Evolutionary conservation across 495 filamentous ascomycete species (phyloP).

Genomic region (Xylaria acuta): DNA sequence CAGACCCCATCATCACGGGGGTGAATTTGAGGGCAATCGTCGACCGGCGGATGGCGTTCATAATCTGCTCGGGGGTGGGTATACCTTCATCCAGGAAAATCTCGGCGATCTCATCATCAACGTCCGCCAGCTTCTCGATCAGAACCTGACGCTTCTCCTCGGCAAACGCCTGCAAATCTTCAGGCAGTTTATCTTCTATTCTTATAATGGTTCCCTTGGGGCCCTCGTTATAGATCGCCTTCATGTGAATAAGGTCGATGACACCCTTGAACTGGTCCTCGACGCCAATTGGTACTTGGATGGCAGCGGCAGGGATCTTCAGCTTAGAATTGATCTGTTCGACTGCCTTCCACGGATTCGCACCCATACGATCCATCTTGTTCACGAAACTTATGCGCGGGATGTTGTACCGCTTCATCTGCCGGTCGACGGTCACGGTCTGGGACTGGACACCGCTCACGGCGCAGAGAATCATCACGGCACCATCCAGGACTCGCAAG

Average conservation of each 20-base stretch:
- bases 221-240: conserved; percentile 89
- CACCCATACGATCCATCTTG: conserved; percentile 99
- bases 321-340: conserved; percentile 97
- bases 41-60: conserved; percentile 84
- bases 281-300: conserved; percentile 93
- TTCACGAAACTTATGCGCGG: conserved; percentile 96
- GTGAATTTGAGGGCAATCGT: conserved; percentile 91
- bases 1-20: conserved; percentile 95
- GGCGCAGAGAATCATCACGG: conserved; percentile 98
- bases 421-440: conserved; percentile 96
- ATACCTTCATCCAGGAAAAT: conserved; percentile 87
- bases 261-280: conserved; percentile 95
- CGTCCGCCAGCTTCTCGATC: conserved; percentile 95
- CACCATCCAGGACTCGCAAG: conserved; percentile 93
- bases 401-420: conserved; percentile 98
- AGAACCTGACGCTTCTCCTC: conserved; percentile 82
- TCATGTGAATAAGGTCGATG: conserved; percentile 92
- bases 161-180: conserved; percentile 71
- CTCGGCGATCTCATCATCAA: conserved; percentile 98
- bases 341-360: conserved; percentile 96
- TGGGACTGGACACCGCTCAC: conserved; percentile 97
- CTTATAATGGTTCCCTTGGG: conserved; percentile 71
- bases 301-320: conserved; percentile 86
- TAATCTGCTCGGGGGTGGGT: conserved; percentile 81
- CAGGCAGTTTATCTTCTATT: conserved; percentile 80